Evolutionary conservation across 1,284 basidiomycete species (phyloP).

Genomic region (Athelia psychrophila): DNA sequence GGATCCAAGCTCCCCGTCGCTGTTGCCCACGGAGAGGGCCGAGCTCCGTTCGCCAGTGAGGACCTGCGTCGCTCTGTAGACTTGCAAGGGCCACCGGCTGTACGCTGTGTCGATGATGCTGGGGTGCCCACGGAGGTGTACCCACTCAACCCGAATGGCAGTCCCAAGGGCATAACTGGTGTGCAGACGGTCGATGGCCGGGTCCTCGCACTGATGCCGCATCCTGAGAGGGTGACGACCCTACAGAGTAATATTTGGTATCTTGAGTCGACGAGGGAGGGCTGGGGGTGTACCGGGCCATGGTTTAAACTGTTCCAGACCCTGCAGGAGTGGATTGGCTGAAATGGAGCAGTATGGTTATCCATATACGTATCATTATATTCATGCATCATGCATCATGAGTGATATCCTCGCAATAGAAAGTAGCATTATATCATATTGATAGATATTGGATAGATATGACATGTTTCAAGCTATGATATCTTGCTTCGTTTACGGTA

Average conservation of each 20-base stretch:
- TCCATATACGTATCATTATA: too few species aligned
- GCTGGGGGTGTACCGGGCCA: slow-evolving; percentile 76
- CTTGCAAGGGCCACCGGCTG: slow-evolving; percentile 53
- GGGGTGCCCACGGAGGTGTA: slow-evolving; percentile 73
- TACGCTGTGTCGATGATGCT: slow-evolving; percentile 76
- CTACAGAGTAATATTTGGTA: slow-evolving; percentile 89
- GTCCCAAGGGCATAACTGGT: slow-evolving; percentile 84
- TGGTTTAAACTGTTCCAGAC: slow-evolving; percentile 98
- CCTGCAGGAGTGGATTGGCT: slow-evolving; percentile 63
- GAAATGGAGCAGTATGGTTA: slow-evolving; percentile 2
- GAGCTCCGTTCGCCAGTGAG: slow-evolving; percentile 63
- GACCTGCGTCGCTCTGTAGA: slow-evolving; percentile 43
- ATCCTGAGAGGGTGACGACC: slow-evolving; percentile 80
- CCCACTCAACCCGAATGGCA: slow-evolving; percentile 96
- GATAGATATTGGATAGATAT: too few species aligned
- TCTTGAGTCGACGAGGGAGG: slow-evolving; percentile 50
- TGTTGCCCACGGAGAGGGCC: slow-evolving; percentile 95
- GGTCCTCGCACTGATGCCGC: slow-evolving; percentile 95
- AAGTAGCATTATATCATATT: too few species aligned
- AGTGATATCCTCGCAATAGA: too few species aligned
- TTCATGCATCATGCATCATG: too few species aligned
- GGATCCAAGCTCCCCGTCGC: slow-evolving; percentile 89
- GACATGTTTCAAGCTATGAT: too few species aligned
- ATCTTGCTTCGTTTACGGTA: too few species aligned
- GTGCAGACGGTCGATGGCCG: slow-evolving; percentile 85